Conservation (phyloP, 2,329 filamentous ascomycete genomes). For the Ophidiomyces ophidiicola region DNA sequence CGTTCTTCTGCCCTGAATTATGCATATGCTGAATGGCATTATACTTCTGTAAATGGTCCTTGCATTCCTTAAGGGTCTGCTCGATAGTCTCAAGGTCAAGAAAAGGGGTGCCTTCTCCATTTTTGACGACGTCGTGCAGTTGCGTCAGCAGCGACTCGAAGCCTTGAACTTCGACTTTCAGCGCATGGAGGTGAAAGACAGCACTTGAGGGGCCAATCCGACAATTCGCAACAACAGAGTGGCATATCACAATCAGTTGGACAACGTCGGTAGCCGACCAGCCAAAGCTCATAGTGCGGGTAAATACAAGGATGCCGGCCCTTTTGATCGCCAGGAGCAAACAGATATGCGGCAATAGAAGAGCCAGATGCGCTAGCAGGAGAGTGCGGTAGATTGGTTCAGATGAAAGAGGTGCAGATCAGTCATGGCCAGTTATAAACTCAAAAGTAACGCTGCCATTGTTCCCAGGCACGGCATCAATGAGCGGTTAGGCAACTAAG, state of each 20-base stretch:
- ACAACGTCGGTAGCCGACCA: constrained; percentile 15
- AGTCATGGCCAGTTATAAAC: too few relatives aligned
- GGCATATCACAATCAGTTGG: constrained; percentile 14
- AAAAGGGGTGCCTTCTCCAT: constrained; percentile 10
- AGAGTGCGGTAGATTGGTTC: too few relatives aligned
- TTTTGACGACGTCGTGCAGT: constrained; percentile 10
- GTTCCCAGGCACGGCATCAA: too few relatives aligned
- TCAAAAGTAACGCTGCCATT: too few relatives aligned
- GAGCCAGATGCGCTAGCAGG: too few relatives aligned
- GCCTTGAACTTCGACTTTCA: constrained; percentile 12
- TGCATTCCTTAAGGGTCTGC: constrained; percentile 12
- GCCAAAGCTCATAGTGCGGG: constrained; percentile 15
- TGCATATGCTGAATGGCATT: not conserved
- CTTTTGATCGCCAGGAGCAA: too few relatives aligned
- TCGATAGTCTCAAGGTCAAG: constrained; percentile 13
- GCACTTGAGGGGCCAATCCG: constrained; percentile 13
- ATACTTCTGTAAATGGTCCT: constrained; percentile 12
- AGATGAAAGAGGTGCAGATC: too few relatives aligned
- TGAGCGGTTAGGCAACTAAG: too few relatives aligned
- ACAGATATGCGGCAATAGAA: too few relatives aligned
- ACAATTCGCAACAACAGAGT: constrained; percentile 12
- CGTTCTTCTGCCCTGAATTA: not conserved
- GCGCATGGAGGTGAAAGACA: constrained; percentile 4
- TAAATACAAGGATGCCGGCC: too few relatives aligned
- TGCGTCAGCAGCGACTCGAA: constrained; percentile 11